Percentiles rank a stretch among this genome's conserved stretches.
Evolutionary conservation across 352 stramenopile genomes (phyloP).

Genomic region (Phytopythium mirpurense): DNA sequence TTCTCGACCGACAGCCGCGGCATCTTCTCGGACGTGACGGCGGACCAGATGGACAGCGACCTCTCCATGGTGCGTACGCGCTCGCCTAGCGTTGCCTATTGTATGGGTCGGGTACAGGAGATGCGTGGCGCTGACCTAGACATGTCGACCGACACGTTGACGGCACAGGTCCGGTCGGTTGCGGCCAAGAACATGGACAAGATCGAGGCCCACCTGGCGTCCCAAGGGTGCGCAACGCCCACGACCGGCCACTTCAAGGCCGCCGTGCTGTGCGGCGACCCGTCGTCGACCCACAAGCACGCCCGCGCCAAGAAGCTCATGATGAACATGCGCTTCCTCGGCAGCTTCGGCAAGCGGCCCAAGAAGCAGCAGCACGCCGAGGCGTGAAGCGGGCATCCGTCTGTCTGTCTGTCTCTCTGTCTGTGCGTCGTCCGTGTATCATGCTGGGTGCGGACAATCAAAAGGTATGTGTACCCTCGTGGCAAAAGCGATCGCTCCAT

Average conservation of each 20-base stretch:
- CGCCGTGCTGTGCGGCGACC: slow-evolving; percentile 28
- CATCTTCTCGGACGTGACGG: slow-evolving; percentile 62
- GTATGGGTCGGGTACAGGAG: too few relatives aligned
- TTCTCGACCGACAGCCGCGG: slow-evolving; percentile 67
- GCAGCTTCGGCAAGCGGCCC: slow-evolving; percentile 51
- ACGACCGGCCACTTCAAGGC: slow-evolving; percentile 52
- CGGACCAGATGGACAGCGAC: slow-evolving; percentile 53
- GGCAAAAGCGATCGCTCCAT: not conserved
- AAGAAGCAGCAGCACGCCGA: slow-evolving; percentile 34
- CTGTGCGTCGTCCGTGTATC: not conserved
- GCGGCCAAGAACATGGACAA: slow-evolving; percentile 68
- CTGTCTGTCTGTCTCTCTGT: not conserved
- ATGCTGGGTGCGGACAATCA: too few relatives aligned
- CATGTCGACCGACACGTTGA: too few relatives aligned
- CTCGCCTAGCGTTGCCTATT: too few relatives aligned
- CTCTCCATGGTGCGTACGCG: slow-evolving; percentile 43
- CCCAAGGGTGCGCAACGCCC: slow-evolving; percentile 29
- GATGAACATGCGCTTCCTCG: slow-evolving; percentile 77
- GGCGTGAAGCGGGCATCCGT: not conserved
- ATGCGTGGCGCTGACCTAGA: not conserved
- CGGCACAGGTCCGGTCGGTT: slow-evolving; percentile 51
- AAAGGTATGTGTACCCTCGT: too few relatives aligned
- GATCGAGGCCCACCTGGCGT: slow-evolving; percentile 61
- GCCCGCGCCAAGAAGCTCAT: slow-evolving; percentile 57
- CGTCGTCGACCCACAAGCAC: slow-evolving; percentile 40